These are phyloP conservation scores for Aureobasidium sp. DNA, from an alignment of 2,329 filamentous ascomycete genomes.

Conservation along the genomic window DNA sequence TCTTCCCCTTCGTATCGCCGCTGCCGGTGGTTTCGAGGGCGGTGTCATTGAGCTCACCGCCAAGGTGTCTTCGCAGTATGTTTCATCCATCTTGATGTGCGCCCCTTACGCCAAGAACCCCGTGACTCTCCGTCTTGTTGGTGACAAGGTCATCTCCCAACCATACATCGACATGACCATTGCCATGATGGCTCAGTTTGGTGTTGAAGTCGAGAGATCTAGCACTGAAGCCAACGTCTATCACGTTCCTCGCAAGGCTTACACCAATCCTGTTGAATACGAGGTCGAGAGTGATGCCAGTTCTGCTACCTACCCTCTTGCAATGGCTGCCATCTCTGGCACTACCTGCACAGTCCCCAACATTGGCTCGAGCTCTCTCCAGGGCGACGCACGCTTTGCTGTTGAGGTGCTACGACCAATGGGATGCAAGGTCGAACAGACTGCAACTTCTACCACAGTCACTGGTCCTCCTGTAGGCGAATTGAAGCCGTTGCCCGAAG, in stretches of 20 bases:
- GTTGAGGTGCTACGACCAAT: conserved; percentile 83
- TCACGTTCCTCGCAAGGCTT: conserved; percentile 76
- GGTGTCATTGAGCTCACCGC: conserved; percentile 87
- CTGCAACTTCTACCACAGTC: conserved; percentile 78
- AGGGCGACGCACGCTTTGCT: conserved; percentile 91
- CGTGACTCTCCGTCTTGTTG: conserved; percentile 80
- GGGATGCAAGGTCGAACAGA: conserved; percentile 86
- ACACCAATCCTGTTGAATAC: conserved; percentile 78
- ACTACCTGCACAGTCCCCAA: conserved; percentile 95
- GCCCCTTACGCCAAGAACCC: conserved; percentile 93
- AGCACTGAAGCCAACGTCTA: conserved; percentile 79
- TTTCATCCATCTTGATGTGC: conserved; percentile 93
- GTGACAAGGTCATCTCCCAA: conserved; percentile 96
- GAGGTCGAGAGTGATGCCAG: conserved; percentile 94
- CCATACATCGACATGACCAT: conserved; percentile 98
- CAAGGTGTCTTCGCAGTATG: conserved; percentile 97
- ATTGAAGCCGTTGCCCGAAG: conserved; percentile 65
- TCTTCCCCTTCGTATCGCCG: conserved; percentile 72
- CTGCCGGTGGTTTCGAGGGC: conserved; percentile 73
- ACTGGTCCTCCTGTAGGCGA: conserved; percentile 71
- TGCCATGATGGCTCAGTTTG: conserved; percentile 92
- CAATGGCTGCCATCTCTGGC: conserved; percentile 88
- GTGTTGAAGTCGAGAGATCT: conserved; percentile 69
- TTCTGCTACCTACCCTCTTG: conserved; percentile 91
- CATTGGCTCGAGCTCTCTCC: conserved; percentile 82